Percentiles rank a stretch among this genome's conserved stretches.
Conservation (phyloP, 495 filamentous ascomycete species). For the Annulohypoxylon maeteangense region DNA sequence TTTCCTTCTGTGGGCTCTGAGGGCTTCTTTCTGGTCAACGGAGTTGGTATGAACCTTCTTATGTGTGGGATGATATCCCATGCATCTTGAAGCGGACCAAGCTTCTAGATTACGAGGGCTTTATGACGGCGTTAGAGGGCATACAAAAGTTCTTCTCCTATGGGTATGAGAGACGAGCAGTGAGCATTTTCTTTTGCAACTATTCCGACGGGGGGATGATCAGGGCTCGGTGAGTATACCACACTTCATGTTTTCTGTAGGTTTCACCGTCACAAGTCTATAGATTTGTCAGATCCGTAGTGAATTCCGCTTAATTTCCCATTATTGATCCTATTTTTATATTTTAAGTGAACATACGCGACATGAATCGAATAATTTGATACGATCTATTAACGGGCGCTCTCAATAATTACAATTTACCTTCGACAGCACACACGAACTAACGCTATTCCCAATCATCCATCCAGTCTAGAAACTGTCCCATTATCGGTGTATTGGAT, state of each 20-base stretch:
- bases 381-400: background rate
- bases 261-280: conserved; percentile 15
- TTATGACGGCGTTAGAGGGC: conserved; percentile 48
- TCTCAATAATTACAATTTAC: too few relatives aligned
- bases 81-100: conserved; percentile 58
- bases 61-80: conserved; percentile 40
- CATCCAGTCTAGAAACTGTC: background rate
- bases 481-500: background rate
- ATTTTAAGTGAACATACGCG: background rate
- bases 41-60: conserved; percentile 58
- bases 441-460: background rate
- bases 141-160: conserved; percentile 30
- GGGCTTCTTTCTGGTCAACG: conserved; percentile 51
- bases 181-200: background rate
- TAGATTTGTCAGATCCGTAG: conserved; percentile 16
- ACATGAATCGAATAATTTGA: background rate
- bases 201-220: conserved; percentile 12
- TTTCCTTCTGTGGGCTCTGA: conserved; percentile 59
- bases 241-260: conserved; percentile 13
- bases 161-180: conserved; percentile 27
- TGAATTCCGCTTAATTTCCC: conserved; percentile 4
- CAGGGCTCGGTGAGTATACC: conserved; percentile 38
- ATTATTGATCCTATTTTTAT: background rate
- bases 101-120: conserved; percentile 50
- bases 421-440: too few relatives aligned